phyloP scores from a whole-genome alignment of 148 eudicot species.

The Tetragonia tetragonoides region DNA sequence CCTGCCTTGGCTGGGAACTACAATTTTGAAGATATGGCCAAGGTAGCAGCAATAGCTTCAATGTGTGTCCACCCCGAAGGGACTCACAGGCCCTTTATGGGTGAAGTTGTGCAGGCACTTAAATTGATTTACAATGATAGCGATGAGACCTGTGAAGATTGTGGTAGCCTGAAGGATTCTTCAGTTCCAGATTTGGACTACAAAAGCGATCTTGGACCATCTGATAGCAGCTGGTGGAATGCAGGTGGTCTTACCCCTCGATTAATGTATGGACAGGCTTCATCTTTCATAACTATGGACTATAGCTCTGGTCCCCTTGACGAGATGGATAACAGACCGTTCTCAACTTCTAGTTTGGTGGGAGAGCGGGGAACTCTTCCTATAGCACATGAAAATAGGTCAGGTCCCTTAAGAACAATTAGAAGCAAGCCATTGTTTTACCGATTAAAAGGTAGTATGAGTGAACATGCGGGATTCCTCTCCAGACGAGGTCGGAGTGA shows the following conservation, averaged over 20 bases:
- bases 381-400: conserved; percentile 70
- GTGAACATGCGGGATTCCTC: conserved; percentile 70
- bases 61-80: conserved; percentile 99
- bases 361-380: conserved; percentile 50
- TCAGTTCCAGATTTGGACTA: conserved; percentile 73
- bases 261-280: conserved; percentile 57
- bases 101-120: conserved; percentile 96
- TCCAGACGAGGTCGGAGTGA: conserved; percentile 49
- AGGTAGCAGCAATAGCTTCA: conserved; percentile 91
- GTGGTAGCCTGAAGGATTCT: conserved; percentile 64
- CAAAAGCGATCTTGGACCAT: conserved; percentile 67
- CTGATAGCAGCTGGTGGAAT: conserved; percentile 97
- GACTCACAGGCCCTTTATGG: conserved; percentile 96
- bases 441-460: conserved; percentile 72
- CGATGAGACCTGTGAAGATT: conserved; percentile 71
- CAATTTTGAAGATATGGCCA: conserved; percentile 80
- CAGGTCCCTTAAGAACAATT: conserved; percentile 81
- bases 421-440: conserved; percentile 61
- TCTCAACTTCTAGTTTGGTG: conserved; percentile 58
- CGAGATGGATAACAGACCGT: conserved; percentile 58
- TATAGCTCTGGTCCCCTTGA: conserved; percentile 88
- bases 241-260: conserved; percentile 57
- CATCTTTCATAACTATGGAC: conserved; percentile 92
- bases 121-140: conserved; percentile 78
- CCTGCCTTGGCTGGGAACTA: conserved; percentile 61